Evolutionary conservation across 306 rosid species (phyloP), one percentile per base, ranked within the genome.

Genomic region (Fagus sylvatica): DNA sequence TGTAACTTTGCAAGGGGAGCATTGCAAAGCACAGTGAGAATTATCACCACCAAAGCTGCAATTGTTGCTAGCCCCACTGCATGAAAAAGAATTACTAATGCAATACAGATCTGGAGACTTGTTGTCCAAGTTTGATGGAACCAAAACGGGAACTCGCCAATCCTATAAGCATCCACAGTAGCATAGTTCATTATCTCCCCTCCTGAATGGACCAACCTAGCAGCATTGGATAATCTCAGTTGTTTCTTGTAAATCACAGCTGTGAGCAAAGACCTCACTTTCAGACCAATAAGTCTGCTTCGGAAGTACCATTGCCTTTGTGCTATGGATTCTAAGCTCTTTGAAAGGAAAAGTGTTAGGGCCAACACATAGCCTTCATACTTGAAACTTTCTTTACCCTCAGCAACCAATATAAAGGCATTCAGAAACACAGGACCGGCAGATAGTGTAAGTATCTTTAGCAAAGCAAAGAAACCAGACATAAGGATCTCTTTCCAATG

Each of bases 71-170:
- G 80, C 74, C 94, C 98, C 42, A 94, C 91, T 10, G 97, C 97
- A 30, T 61, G 83, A 69, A 79, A 79, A 69, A 94, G 97, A 76
- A 94, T 71, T 7, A 83, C 85, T 37, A 92, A 75, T 2, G 93
- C 91, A 69, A 94, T 83, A 71, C 90, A 85, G 22, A 94, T 87
- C 76, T 92, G 98, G 19, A 94, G 74, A 48, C 89, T 83, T 11
- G 98, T 94, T n/a, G 98, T 89, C 97, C 98, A 94, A n/a, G 92
- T 89, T 57, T 88, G 94, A 80, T 94, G 98, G 88, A 89, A 92
- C 96, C 96, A 91, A 74, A 54, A 94, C 28, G 97, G 92, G 54
- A 94, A 94, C 76, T 94, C 98, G 75, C 98, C 98, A 60, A 93
- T 85, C 81, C 98, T 84, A 68, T 91, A 93, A 3, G 98, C 97